These are phyloP conservation scores for Ogataea angusta DNA, from an alignment of 805 yeast genomes.

Conservation along the genomic window DNA sequence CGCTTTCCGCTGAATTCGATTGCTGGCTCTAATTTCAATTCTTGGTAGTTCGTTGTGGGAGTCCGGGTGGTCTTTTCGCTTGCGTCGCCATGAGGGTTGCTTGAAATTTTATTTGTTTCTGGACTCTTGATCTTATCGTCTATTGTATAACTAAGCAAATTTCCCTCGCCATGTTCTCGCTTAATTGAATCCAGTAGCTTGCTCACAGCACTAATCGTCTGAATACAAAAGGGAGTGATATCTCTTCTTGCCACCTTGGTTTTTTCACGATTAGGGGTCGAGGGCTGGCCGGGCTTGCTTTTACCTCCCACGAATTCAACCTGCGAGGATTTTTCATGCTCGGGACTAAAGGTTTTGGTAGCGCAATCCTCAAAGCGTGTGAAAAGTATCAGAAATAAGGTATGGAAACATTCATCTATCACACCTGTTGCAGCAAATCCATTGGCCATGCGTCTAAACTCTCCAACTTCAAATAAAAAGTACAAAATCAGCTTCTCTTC, in stretches of 20 bases:
- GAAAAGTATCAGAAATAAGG: conserved; percentile 53
- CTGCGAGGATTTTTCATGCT: conserved; percentile 3
- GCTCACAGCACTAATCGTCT: conserved; percentile 22
- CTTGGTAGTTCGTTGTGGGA: neutral
- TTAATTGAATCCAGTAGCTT: conserved; percentile 22
- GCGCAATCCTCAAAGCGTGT: conserved; percentile 17
- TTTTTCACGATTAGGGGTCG: conserved; percentile 33
- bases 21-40: neutral
- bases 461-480: conserved; percentile 49
- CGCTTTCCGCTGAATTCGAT: neutral
- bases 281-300: conserved; percentile 11
- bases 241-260: conserved; percentile 48
- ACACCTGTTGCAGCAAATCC: conserved; percentile 77
- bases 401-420: conserved; percentile 69
- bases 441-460: conserved; percentile 67
- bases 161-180: conserved; percentile 25
- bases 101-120: neutral
- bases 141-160: conserved; percentile 18
- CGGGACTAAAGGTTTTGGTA: neutral
- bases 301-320: conserved; percentile 8
- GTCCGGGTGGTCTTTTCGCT: neutral
- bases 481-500: conserved; percentile 39
- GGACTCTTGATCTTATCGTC: conserved; percentile 1
- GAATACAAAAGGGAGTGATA: conserved; percentile 36
- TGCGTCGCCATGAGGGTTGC: neutral